These are phyloP conservation scores for Arthrobotrys entomopaga DNA, from an alignment of 2,329 filamentous ascomycete species.

Conservation along the genomic window DNA sequence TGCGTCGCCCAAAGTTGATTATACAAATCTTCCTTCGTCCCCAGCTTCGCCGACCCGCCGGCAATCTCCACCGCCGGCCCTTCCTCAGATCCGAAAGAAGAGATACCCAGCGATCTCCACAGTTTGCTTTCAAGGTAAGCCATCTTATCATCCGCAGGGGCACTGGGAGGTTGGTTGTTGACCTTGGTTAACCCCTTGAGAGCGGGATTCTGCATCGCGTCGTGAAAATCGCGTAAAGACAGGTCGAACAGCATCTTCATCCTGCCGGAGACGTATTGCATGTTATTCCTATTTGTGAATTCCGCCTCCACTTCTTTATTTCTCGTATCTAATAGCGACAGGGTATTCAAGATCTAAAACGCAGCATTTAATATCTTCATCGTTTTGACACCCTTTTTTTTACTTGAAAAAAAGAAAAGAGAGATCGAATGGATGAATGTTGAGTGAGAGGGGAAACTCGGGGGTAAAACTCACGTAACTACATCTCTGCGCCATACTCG, in stretches of 20 bases:
- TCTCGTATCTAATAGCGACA: slow-evolving; percentile 36
- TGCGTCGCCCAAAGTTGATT: slow-evolving; percentile 45
- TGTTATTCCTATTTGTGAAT: slow-evolving; percentile 46
- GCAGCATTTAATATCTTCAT: slow-evolving; percentile 1
- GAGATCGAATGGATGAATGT: too few species aligned
- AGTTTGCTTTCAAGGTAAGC: slow-evolving; percentile 36
- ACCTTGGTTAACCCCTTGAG: not conserved
- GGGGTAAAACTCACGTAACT: slow-evolving; percentile 30
- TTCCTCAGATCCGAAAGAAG: slow-evolving; percentile 27
- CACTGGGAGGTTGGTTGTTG: not conserved
- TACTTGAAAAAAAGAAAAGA: too few species aligned
- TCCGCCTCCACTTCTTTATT: slow-evolving; percentile 48
- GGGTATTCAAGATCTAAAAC: slow-evolving; percentile 30
- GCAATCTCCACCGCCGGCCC: slow-evolving; percentile 28
- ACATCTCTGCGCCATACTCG: slow-evolving; percentile 43
- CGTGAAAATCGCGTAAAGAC: slow-evolving; percentile 46
- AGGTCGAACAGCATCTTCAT: slow-evolving; percentile 53
- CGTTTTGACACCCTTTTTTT: not conserved
- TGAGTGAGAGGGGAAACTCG: too few species aligned
- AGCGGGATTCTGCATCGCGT: slow-evolving; percentile 29
- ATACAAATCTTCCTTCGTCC: slow-evolving; percentile 44
- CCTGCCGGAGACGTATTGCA: slow-evolving; percentile 53
- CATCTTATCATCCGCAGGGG: slow-evolving; percentile 29
- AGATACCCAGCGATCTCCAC: slow-evolving; percentile 45
- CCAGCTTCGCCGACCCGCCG: slow-evolving; percentile 19